Percentiles rank a stretch among this genome's conserved stretches.
Evolutionary conservation across 1,139 yeast species (phyloP).

Genomic region (Geotrichum fermentans): DNA sequence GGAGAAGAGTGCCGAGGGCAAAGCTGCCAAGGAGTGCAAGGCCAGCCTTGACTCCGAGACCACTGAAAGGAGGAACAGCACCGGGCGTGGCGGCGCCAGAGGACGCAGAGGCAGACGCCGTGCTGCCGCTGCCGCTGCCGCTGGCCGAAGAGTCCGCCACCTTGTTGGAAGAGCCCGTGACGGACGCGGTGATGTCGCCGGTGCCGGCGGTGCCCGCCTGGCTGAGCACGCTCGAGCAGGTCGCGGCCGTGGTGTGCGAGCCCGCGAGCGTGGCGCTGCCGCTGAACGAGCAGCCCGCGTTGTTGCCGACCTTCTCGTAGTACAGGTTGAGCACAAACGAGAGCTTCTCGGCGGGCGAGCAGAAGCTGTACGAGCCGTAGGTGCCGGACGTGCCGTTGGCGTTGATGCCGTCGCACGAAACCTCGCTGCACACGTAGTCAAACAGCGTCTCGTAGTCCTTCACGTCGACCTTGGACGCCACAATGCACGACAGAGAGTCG

Average conservation of each 20-base stretch:
- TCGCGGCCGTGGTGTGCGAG: constrained; percentile 51
- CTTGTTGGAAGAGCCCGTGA: constrained; percentile 24
- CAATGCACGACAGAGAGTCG: constrained; percentile 48
- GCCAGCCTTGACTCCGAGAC: background rate
- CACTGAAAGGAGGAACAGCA: background rate
- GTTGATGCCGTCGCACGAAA: constrained; percentile 45
- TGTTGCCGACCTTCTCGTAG: constrained; percentile 43
- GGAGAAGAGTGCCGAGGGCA: background rate
- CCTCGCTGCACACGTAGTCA: constrained; percentile 45
- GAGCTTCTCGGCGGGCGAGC: constrained; percentile 55
- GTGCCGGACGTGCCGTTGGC: constrained; percentile 49
- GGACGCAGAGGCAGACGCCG: background rate
- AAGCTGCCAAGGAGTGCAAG: background rate
- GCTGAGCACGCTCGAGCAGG: constrained; percentile 42
- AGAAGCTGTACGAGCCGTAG: constrained; percentile 57
- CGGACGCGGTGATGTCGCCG: constrained; percentile 24
- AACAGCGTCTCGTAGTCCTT: constrained; percentile 54
- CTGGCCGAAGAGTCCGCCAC: constrained; percentile 11
- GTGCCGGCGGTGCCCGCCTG: constrained; percentile 29
- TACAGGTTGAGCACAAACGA: constrained; percentile 58
- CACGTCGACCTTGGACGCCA: constrained; percentile 42
- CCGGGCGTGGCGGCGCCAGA: background rate
- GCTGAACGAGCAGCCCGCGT: constrained; percentile 52
- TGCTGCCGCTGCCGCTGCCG: background rate
- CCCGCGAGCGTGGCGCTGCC: constrained; percentile 50